Evolutionary conservation across 345 rosid genomes (phyloP).

Genomic region (sweet orange (Citrus sinensis)): DVS_A1.0 CM039169.1:5745001-5745500

Average conservation of each 20-base stretch:
- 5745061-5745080: too few species aligned
- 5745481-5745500: conserved; percentile 53
- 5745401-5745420: conserved; percentile 61
- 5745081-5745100: neutral
- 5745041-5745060: too few species aligned
- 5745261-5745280: conserved; percentile 61
- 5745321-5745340: conserved; percentile 73
- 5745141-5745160: neutral
- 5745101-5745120: neutral
- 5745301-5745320: conserved; percentile 71
- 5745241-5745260: conserved; percentile 3
- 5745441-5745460: conserved; percentile 68
- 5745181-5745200: conserved; percentile 36
- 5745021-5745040: too few species aligned
- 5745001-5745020: too few species aligned
- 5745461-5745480: conserved; percentile 59
- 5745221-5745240: conserved; percentile 24
- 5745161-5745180: conserved; percentile 15
- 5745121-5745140: neutral
- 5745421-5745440: conserved; percentile 58
- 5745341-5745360: conserved; percentile 32
- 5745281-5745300: conserved; percentile 77
- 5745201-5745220: conserved; percentile 21
- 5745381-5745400: conserved; percentile 76
- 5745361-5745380: conserved; percentile 73